phyloP scores from a whole-genome alignment of 106 monocot genomes.

The Agapanthus africanus region DNA sequence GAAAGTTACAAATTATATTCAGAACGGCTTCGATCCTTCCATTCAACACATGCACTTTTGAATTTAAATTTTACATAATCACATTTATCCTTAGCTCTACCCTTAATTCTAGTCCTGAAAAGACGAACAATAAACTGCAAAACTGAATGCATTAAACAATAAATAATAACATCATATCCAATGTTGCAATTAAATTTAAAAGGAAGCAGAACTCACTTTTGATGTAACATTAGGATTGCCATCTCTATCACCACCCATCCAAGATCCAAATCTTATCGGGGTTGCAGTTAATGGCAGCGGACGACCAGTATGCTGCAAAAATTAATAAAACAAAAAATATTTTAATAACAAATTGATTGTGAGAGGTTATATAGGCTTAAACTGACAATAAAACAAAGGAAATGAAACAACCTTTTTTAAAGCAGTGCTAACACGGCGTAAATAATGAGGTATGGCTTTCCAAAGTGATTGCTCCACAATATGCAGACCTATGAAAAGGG shows the following conservation, averaged over 20 bases:
- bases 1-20: not conserved
- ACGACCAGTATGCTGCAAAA: conserved; percentile 69
- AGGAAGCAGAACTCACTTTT: conserved; percentile 36
- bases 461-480: conserved; percentile 96
- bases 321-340: not conserved
- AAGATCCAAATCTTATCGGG: conserved; percentile 92
- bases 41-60: not conserved
- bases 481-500: conserved; percentile 52
- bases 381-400: not conserved
- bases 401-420: conserved; percentile 55
- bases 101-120: no score
- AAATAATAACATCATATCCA: not conserved
- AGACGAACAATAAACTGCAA: not conserved
- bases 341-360: not conserved
- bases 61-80: not conserved
- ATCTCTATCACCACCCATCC: conserved; percentile 98
- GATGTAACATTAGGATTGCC: conserved; percentile 89
- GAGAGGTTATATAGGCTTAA: not conserved
- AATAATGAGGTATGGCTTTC: conserved; percentile 89
- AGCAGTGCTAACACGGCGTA: conserved; percentile 84
- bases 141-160: not conserved
- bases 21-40: not conserved
- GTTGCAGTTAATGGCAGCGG: conserved; percentile 84
- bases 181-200: not conserved
- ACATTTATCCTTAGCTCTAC: not conserved